A percentile compares a stretch with the other conserved stretches of the same genome.
These are phyloP conservation scores for Salvia miltiorrhiza DNA, from an alignment of 257 asterid species.

Conservation along the genomic window DNA sequence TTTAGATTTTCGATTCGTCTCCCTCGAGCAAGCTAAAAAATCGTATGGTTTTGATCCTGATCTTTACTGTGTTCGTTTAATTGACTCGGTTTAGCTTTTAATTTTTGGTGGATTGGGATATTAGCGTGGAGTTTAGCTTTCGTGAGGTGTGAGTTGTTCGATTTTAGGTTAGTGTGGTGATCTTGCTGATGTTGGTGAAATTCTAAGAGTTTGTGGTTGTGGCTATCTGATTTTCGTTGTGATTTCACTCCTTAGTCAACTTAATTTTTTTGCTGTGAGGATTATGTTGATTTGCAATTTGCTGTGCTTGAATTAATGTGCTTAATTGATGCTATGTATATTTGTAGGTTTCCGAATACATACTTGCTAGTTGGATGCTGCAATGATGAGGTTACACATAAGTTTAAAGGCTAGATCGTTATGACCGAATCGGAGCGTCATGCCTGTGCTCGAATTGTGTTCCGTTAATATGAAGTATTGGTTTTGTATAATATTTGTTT, in stretches of 20 bases:
- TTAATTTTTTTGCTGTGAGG: constrained; percentile 6
- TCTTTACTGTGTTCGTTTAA: not conserved
- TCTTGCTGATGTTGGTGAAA: not conserved
- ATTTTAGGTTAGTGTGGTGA: constrained; percentile 1
- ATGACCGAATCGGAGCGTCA: constrained; percentile 83
- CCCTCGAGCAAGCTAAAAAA: constrained; percentile 95
- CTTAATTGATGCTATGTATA: not conserved
- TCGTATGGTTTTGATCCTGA: constrained; percentile 30
- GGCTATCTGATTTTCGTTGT: not conserved
- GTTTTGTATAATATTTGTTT: no score
- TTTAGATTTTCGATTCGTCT: no score
- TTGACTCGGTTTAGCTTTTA: not conserved
- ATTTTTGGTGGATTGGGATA: not conserved
- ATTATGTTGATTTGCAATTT: constrained; percentile 14
- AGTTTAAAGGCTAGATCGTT: constrained; percentile 90
- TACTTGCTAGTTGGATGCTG: constrained; percentile 91
- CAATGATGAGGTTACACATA: constrained; percentile 84
- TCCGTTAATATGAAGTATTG: no score
- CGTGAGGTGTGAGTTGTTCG: constrained; percentile 9
- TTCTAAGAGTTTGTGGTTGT: not conserved
- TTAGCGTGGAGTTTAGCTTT: not conserved
- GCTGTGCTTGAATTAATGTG: not conserved
- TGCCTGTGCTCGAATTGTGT: no score
- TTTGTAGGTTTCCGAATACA: constrained; percentile 70
- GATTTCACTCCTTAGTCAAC: not conserved